These are phyloP conservation scores for Trichoderma hamatum DNA, from an alignment of 2,329 filamentous ascomycete genomes.

Conservation along the genomic window DNA sequence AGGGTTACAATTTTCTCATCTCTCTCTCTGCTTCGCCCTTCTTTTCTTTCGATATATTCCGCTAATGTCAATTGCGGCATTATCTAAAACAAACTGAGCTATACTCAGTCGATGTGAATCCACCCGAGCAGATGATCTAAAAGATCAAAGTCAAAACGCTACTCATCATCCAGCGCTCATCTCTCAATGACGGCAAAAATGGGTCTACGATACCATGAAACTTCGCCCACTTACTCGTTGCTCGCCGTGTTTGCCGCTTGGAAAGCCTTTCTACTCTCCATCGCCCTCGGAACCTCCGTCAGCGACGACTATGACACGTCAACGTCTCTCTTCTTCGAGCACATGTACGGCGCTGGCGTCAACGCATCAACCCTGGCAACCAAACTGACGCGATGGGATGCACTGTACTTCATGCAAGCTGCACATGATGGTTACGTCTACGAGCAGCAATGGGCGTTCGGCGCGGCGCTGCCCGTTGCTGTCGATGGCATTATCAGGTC, in stretches of 20 bases:
- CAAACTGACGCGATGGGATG: constrained; percentile 77
- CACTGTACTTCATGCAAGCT: constrained; percentile 70
- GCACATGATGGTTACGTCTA: constrained; percentile 67
- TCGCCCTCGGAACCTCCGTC: constrained; percentile 57
- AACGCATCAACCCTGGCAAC: constrained; percentile 52
- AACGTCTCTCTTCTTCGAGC: constrained; percentile 52
- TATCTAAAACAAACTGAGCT: fast-evolving
- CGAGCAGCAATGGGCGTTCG: constrained; percentile 89
- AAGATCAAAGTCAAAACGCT: neutral
- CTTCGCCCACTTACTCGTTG: constrained; percentile 35
- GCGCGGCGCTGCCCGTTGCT: constrained; percentile 50
- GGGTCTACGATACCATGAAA: constrained; percentile 2
- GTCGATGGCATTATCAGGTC: constrained; percentile 44
- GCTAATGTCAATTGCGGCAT: neutral
- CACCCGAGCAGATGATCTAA: neutral
- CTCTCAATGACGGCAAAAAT: neutral
- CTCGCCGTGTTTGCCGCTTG: constrained; percentile 58
- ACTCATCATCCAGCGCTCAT: neutral
- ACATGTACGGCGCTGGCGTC: constrained; percentile 37
- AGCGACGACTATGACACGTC: constrained; percentile 80
- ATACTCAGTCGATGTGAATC: neutral
- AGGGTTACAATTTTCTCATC: neutral
- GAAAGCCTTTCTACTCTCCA: constrained; percentile 67
- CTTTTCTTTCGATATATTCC: neutral
- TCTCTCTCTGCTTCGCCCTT: neutral